These are phyloP conservation scores for Sclerotinia nivalis DNA, from an alignment of 2,329 filamentous ascomycete species.

Conservation along the genomic window DNA sequence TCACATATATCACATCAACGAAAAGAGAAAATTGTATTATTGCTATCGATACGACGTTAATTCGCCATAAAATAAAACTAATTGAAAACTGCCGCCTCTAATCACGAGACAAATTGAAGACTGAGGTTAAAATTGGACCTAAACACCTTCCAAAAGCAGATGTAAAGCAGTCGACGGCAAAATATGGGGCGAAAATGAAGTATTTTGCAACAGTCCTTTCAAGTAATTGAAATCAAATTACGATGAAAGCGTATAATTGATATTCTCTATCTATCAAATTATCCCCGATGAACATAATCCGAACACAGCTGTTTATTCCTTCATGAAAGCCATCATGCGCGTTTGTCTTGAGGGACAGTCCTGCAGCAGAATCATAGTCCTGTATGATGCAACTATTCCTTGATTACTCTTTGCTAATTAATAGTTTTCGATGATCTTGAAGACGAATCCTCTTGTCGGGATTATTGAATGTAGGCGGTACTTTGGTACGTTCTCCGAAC, in stretches of 20 bases:
- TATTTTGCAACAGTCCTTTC: not conserved
- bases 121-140: no score
- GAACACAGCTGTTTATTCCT: no score
- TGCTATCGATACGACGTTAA: not conserved
- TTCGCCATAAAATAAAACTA: not conserved
- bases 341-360: not conserved
- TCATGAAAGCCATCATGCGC: no score
- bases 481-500: not conserved
- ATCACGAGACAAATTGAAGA: not conserved
- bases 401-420: not conserved
- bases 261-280: no score
- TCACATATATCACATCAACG: not conserved
- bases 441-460: not conserved
- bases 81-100: not conserved
- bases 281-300: no score
- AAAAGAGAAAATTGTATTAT: not conserved
- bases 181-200: not conserved
- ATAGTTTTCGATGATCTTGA: not conserved
- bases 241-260: not conserved
- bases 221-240: no score
- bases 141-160: not conserved
- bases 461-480: not conserved
- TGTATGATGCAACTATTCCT: not conserved
- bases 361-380: not conserved
- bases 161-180: not conserved